Conservation (phyloP, 148 eudicot species). For the Cornus kousa region DNA sequence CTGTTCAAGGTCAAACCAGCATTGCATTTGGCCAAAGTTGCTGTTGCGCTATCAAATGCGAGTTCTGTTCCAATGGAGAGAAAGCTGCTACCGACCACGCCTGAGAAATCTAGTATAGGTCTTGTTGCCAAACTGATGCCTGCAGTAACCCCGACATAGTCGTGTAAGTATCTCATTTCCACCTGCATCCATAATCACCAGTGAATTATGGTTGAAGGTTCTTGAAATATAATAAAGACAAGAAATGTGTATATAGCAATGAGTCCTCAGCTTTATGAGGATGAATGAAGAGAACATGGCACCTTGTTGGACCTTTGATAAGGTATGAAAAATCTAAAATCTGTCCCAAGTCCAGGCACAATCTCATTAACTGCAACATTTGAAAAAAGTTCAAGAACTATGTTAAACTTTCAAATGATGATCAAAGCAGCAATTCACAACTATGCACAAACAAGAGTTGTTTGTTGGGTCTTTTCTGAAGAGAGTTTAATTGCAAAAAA, state of each 20-base stretch:
- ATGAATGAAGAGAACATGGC: background rate
- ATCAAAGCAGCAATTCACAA: no score
- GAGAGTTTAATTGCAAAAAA: background rate
- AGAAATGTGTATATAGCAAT: background rate
- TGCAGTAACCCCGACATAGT: background rate
- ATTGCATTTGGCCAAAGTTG: conserved; percentile 8
- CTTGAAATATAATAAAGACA: background rate
- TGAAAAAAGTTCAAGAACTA: background rate
- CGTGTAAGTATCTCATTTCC: conserved; percentile 7
- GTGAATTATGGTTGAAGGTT: background rate
- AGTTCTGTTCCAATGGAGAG: conserved; percentile 13
- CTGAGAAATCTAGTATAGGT: background rate
- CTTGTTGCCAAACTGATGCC: background rate
- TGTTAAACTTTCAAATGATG: no score
- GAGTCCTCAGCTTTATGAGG: background rate
- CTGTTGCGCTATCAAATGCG: conserved; percentile 7
- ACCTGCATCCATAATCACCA: conserved; percentile 8
- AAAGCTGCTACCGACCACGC: conserved; percentile 12
- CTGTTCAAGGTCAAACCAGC: conserved; percentile 21
- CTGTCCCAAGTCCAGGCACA: conserved; percentile 20
- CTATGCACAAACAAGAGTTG: no score
- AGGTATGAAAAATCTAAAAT: conserved; percentile 1
- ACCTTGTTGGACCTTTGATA: conserved; percentile 17
- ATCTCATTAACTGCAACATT: conserved; percentile 10
- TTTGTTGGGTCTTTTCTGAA: no score